These are phyloP conservation scores for Ilyonectria mors-panacis DNA, from an alignment of 2,329 filamentous ascomycete genomes.

Conservation along the genomic window DNA sequence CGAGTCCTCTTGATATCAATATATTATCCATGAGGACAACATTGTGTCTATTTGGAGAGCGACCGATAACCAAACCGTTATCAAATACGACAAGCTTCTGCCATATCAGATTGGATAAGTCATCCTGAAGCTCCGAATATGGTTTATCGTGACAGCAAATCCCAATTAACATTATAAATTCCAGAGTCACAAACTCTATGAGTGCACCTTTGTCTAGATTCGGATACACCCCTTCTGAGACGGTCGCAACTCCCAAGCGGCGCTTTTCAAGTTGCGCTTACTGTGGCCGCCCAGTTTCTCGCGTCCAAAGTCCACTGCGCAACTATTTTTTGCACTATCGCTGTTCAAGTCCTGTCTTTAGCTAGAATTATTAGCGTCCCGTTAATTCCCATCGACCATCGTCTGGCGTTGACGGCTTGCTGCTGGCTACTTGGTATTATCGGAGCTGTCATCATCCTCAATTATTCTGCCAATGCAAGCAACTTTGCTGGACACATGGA, in stretches of 20 bases:
- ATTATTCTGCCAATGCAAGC: constrained; percentile 65
- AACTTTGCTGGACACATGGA: constrained; percentile 67
- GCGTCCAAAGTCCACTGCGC: constrained; percentile 12
- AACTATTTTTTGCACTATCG: constrained; percentile 4
- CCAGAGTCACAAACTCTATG: constrained; percentile 28
- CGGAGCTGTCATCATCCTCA: constrained; percentile 65
- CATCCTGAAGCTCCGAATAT: constrained; percentile 15
- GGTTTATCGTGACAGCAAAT: constrained; percentile 23
- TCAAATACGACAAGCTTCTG: constrained; percentile 17
- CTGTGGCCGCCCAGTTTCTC: constrained; percentile 1
- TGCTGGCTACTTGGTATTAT: constrained; percentile 67
- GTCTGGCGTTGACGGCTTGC: constrained; percentile 65
- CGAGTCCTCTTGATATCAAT: constrained; percentile 18
- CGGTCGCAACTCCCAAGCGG: constrained; percentile 21
- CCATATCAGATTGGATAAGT: constrained; percentile 25
- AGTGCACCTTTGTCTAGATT: constrained; percentile 23
- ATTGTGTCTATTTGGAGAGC: constrained; percentile 21
- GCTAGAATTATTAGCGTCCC: constrained; percentile 66
- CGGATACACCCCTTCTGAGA: constrained; percentile 18
- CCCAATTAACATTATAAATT: constrained; percentile 22
- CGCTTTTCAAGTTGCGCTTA: constrained; percentile 18
- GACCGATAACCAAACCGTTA: constrained; percentile 20
- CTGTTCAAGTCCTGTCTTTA: constrained; percentile 47
- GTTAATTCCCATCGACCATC: constrained; percentile 60
- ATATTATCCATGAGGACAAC: constrained; percentile 20